Percentiles rank a stretch among this genome's conserved stretches.
Evolutionary conservation across 352 stramenopile species (phyloP).

Genomic region (Globisporangium nodosum): DNA sequence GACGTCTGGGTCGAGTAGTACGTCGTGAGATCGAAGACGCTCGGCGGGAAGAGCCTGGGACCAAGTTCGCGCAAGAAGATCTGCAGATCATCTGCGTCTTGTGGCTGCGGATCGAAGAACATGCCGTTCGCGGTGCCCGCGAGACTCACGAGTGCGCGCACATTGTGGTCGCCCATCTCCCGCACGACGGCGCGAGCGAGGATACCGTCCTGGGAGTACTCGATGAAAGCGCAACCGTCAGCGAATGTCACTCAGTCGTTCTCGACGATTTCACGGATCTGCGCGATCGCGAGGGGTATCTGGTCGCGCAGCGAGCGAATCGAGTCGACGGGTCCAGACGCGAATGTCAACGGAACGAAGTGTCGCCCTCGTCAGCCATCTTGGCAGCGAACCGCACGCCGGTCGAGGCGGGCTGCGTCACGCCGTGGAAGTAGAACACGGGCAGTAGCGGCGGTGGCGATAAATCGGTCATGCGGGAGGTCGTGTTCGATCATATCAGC

Average conservation of each 20-base stretch:
- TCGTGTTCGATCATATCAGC: too few species aligned
- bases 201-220: constrained; percentile 36
- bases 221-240: constrained; percentile 41
- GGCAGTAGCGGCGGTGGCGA: constrained; percentile 4
- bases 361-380: constrained; percentile 22
- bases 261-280: constrained; percentile 21
- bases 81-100: constrained; percentile 6
- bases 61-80: constrained; percentile 7
- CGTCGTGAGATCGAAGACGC: constrained; percentile 25
- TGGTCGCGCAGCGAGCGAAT: constrained; percentile 27
- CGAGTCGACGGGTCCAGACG: neutral
- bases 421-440: constrained; percentile 46
- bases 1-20: constrained; percentile 10
- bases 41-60: constrained; percentile 15
- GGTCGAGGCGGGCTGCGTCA: constrained; percentile 16
- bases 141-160: constrained; percentile 38
- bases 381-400: constrained; percentile 22
- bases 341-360: constrained; percentile 32
- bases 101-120: constrained; percentile 38
- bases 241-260: constrained; percentile 17
- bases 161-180: constrained; percentile 52
- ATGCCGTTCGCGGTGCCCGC: constrained; percentile 35
- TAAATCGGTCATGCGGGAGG: too few species aligned
- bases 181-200: constrained; percentile 40
- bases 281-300: constrained; percentile 29